Base-by-base conservation (phyloP, 768 basidiomycete species). In the Chalciporus chontae region DNA sequence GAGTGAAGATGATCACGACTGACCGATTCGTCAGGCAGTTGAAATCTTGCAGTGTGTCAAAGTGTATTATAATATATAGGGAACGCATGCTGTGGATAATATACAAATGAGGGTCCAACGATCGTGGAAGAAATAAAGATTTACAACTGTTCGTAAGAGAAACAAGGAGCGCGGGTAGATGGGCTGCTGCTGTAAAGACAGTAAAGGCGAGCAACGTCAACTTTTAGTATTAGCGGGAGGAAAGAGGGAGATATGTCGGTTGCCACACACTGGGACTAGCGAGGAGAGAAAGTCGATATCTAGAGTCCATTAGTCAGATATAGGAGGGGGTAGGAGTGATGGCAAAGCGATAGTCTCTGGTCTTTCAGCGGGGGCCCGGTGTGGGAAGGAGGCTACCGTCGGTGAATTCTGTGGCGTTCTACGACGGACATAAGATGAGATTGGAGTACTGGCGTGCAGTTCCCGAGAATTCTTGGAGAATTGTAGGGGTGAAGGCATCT, bases 1-100 rank as follows among this genome's bases (percentile, higher is more conserved):
- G 37, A 77, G 79, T 26, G 91, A 94, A 64, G 87, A 89, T 36
- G 81, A 78, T 52, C 90, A 94, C 65, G 87, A 91, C 69, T 90
- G 71, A 77, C 19, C 37, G n/a, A 11, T n/a, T n/a, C 34, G 5
- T n/a, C 5, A n/a, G 8, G 11, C 27, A 11, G 21, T 18, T 39
- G 34, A 18, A n/a, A 24, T 40, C 2, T 36, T 15, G n/a, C 29
- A 11, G 42, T 7, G 7, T 48, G 39, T 40, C 34, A 40, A 34
- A 48, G 8, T 26, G 26, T 32, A 40, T 50, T 21, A 43, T 37
- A 36, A 40, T 31, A 3, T 32, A 41, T 34, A 53, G 56, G 43
- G 57, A 62, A 53, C 48, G 60, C 38, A 46, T 57, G 63, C 61
- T 39, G 44, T 50, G 52, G 64, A 45, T 65, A 60, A 54, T 66